Base-by-base conservation (phyloP, 495 filamentous ascomycete species). In the Aspergillus funiculosus region DNA sequence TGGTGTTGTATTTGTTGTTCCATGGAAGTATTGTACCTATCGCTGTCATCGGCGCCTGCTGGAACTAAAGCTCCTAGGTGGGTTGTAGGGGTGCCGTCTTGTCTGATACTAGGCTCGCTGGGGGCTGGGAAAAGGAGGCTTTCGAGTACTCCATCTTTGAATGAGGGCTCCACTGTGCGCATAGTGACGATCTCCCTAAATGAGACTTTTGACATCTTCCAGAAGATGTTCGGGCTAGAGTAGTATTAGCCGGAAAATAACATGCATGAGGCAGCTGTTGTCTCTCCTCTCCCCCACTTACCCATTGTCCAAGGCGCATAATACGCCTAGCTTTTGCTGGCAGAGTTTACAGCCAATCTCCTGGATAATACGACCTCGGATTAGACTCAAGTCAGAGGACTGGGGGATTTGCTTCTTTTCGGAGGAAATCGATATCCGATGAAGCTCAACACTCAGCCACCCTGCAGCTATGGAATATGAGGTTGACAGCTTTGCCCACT, bases 111-210 rank as follows among this genome's bases (percentile, higher is more conserved):
- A 4, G 32, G 29, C 3, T 63, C 55, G 50, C 58, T 59, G 13
- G 52, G 46, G 14, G 56, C 27, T 3, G 66, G 52, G 20, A 37
- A 35, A 21, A 69, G 42, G 8, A 65, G 36, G 43, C 52, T 53
- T 32, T 69, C 62, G 43, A 71, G 59, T 0, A 62, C 48, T 19
- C 58, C 64, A 10, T 68, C 62, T 31, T 63, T 66, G 42, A 67
- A 69, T 1, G 62, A 34, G 3, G 70, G 67, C 15, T 72, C 65
- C 0, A 68, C 62, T 4, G 67, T 67, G 39, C 62, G 58, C 70
- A 73, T 73, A 2, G 68, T 68, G 15, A 73, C 64, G 13, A 73
- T 67, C 20, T 73, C 70, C 38, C 68, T 58, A 48, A 69, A 71
- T 0, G 70, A 63, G 1, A 73, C 58, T 38, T 71, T 72, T 10